These are phyloP conservation scores for Eimeria sp. DNA, from an alignment of 169 alveolate genomes.

Conservation along the genomic window DNA sequence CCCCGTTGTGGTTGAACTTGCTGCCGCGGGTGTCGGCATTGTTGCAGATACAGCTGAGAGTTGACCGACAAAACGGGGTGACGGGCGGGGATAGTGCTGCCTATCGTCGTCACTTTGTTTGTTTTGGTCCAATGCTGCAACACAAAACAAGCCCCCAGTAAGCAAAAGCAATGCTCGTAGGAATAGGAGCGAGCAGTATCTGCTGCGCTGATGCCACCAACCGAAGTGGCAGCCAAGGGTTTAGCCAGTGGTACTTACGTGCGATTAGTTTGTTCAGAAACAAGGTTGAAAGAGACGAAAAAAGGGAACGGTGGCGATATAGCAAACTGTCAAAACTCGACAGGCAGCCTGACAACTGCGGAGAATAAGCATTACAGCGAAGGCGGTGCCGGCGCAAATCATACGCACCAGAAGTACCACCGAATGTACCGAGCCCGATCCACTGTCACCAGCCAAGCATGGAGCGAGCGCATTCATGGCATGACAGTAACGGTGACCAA, in stretches of 20 bases:
- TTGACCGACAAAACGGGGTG: slow-evolving; percentile 31
- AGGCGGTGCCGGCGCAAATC: neutral
- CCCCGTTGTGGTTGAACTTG: neutral
- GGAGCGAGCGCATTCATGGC: neutral
- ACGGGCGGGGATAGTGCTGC: slow-evolving; percentile 45
- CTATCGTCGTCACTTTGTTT: neutral
- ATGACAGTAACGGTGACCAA: neutral
- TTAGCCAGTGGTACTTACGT: slow-evolving; percentile 12
- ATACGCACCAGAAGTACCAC: neutral
- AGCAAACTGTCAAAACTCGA: slow-evolving; percentile 27
- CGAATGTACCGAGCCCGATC: neutral
- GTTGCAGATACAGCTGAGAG: slow-evolving; percentile 63
- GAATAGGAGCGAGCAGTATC: neutral
- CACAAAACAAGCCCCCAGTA: neutral
- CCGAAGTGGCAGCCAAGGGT: neutral
- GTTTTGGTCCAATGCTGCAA: neutral
- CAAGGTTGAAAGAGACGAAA: slow-evolving; percentile 6
- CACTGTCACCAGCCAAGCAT: slow-evolving; percentile 3
- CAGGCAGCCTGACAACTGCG: slow-evolving; percentile 60
- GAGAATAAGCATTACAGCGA: neutral
- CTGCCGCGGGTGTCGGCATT: slow-evolving; percentile 29
- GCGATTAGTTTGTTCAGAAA: slow-evolving; percentile 17
- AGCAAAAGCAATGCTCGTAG: neutral
- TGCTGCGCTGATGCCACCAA: neutral
- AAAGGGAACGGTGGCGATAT: slow-evolving; percentile 27